These are phyloP conservation scores for Ambrosia artemisiifolia DNA, from an alignment of 129 eudicot genomes.

Conservation along the genomic window DNA sequence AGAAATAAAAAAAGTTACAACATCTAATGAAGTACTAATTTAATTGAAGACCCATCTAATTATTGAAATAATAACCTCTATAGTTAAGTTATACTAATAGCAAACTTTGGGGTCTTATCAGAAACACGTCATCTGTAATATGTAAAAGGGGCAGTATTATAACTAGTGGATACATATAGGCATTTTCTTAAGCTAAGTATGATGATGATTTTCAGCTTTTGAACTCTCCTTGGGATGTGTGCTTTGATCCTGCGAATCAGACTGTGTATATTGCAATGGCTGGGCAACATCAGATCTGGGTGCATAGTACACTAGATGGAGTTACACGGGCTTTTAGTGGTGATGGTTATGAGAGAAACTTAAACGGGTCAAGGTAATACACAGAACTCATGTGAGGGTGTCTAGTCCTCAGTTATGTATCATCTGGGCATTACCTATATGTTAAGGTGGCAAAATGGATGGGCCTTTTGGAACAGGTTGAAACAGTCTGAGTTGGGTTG, in stretches of 20 bases:
- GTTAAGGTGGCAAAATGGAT: not conserved
- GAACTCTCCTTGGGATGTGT: constrained; percentile 99
- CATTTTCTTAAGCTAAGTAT: not conserved
- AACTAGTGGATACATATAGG: not conserved
- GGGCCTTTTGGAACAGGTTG: not conserved
- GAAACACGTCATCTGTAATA: constrained; percentile 4
- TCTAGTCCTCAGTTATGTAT: not conserved
- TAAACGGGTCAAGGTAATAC: constrained; percentile 82
- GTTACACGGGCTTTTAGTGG: constrained; percentile 85
- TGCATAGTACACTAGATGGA: constrained; percentile 60
- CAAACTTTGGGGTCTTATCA: not conserved
- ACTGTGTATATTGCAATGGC: constrained; percentile 94
- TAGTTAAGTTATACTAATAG: not conserved
- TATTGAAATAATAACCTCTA: not conserved
- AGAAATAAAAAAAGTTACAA: not conserved
- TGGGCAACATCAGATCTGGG: constrained; percentile 99
- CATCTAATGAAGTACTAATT: not conserved
- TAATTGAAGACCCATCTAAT: not conserved
- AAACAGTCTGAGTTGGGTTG: not conserved
- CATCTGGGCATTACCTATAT: constrained; percentile 3
- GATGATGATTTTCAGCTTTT: constrained; percentile 68
- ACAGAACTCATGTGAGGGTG: not conserved
- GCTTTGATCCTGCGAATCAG: constrained; percentile 80
- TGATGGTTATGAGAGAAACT: constrained; percentile 93
- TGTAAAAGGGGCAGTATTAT: not conserved